A percentile compares a stretch with the other conserved stretches of the same genome.
Evolutionary conservation across 1,284 basidiomycete genomes (phyloP).

Genomic region (Trichosporon inkin): DNA sequence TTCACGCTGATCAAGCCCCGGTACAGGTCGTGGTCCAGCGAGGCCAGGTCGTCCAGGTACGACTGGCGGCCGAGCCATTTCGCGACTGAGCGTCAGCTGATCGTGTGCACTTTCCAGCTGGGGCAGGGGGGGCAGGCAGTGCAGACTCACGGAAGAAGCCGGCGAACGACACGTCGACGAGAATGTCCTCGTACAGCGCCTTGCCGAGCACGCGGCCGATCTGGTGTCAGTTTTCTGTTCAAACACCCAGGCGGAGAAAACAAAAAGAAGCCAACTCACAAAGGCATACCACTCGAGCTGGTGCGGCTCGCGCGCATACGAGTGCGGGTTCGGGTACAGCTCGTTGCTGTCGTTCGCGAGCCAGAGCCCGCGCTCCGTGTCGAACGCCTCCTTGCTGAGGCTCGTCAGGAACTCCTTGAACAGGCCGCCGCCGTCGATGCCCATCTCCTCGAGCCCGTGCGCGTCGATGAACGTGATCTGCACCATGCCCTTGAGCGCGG

Average conservation of each 20-base stretch:
- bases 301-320: conserved; percentile 76
- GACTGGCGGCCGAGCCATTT: conserved; percentile 80
- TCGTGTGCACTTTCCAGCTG: no score
- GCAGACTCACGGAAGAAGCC: conserved; percentile 68
- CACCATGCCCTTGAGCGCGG: conserved; percentile 71
- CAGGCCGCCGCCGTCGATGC: conserved; percentile 82
- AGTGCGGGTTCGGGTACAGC: conserved; percentile 89
- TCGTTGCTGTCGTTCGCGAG: conserved; percentile 82
- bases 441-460: conserved; percentile 51
- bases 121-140: no score
- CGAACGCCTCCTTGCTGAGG: conserved; percentile 86
- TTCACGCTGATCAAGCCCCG: conserved; percentile 78
- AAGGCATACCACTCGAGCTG: conserved; percentile 92
- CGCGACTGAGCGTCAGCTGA: conserved; percentile 51
- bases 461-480: conserved; percentile 88
- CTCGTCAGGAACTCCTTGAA: conserved; percentile 99
- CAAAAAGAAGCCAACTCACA: conserved; percentile 27
- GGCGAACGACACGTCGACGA: conserved; percentile 94
- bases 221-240: conserved; percentile 16
- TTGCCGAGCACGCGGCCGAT: conserved; percentile 91
- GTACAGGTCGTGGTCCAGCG: conserved; percentile 89
- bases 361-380: conserved; percentile 92
- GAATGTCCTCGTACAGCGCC: conserved; percentile 92
- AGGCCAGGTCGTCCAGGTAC: conserved; percentile 83
- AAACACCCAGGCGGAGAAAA: no score